Evolutionary conservation across 768 basidiomycete species (phyloP), one percentile per base, ranked within the genome.

Genomic region (Kwoniella dendrophila): DNA sequence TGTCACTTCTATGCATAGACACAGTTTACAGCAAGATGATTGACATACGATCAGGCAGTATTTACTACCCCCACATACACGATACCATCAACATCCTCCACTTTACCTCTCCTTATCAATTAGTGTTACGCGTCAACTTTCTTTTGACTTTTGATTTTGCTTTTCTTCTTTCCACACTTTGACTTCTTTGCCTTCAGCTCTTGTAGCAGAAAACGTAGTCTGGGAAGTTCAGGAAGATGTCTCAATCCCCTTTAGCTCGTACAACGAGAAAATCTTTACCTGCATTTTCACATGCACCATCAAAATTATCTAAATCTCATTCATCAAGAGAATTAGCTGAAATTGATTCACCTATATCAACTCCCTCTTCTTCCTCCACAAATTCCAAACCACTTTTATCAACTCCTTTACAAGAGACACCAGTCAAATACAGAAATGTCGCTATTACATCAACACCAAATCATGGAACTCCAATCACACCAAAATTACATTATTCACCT

Each of bases 191-290:
- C 14, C 12, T 58, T 22, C 43, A 18, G 24, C 56, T 14, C 14
- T 10, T 36, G 38, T 4, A 14, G n/a, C 18, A 34, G 6, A 6
- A 33, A 36, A 22, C 22, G 6, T 40, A 40, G 1, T 20, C 22
- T 12, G 29, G 36, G 30, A 54, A 8, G 30, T 54, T 10, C 53
- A 29, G 30, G 41, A 41, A 20, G 34, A 75, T 75, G 73, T 75
- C 73, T 4, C 73, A 75, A 54, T 72, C 73, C 40, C 73, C 73
- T 1, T 61, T 75, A 3, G 69, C 71, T 18, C 61, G 73, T 2
- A 64, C 66, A 0, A 62, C 73, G 5, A 56, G 73, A 4, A 58
- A 67, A 4, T 32, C 68, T 0, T 58, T 75, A 10, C 66, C 68
- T 4, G 62, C 73, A 0, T 70, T 75, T 61, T 58, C 68, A n/a